Evolutionary conservation across 139 green algal species (phyloP), one percentile per base, ranked within the genome.

Genomic region (Coccomyxa sp.): DNA sequence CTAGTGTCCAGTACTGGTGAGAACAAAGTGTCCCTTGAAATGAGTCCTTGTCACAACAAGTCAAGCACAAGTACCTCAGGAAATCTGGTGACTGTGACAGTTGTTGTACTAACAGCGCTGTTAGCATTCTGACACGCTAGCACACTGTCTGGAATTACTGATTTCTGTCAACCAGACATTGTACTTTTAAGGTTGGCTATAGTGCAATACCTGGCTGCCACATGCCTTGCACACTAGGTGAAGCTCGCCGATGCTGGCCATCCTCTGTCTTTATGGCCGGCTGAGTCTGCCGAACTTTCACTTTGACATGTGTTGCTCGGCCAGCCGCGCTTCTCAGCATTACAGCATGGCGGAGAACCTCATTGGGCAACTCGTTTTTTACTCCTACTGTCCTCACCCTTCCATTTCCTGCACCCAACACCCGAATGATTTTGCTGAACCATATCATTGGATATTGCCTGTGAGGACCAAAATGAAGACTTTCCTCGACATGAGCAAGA

Each of bases 291-390:
- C 88, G 78, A 27, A 86, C 28, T 58, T 91, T 90, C 13, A 90
- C 58, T 66, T 82, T 66, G 25, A 63, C 21, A 18, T 12, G 16
- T 38, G 86, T 81, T 57, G 81, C 88, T 58, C 88, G 80, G 27
- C 88, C 88, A 59, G 81, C 58, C 23, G 76, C 78, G 68, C 81
- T 87, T 75, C 88, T 84, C 17, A 91, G 84, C 51, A 86, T 79
- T 21, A 84, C 67, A 13, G 82, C 79, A 58, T 89, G 86, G 14
- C 87, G 78, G 63, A 91, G 79, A 18, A 90, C 79, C 79, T 91
- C 88, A 21, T 83, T 87, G 23, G 85, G 67, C 11, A 79, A 13
- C 60, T 81, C 25, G 60, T 91, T 91, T 15, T 78, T 79, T 45
- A 90, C 17, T 23, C 83, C 76, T 1, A 91, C 88, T 16, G 79